A percentile compares a stretch with the other conserved stretches of the same genome.
Conservation (phyloP, 331 rosid species). For the Erythrophleum ivorense region DNA sequence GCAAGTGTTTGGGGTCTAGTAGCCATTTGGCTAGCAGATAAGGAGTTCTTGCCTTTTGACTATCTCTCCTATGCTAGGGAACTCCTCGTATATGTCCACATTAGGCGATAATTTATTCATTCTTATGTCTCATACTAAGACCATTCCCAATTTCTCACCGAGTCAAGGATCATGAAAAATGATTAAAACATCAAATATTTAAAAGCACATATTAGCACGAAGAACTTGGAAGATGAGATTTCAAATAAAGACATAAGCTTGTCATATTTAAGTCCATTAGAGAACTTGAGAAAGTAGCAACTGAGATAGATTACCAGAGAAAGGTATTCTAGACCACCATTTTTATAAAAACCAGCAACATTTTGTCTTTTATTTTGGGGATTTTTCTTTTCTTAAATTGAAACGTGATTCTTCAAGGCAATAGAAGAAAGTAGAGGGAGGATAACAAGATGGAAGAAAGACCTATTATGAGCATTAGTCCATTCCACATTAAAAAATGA, state of each 20-base stretch:
- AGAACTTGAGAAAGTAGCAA: conserved; percentile 63
- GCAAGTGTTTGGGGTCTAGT: conserved; percentile 79
- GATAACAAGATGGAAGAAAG: conserved; percentile 49
- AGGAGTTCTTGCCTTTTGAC: conserved; percentile 73
- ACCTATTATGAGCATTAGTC: no score
- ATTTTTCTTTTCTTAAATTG: not conserved
- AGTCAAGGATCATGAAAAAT: conserved; percentile 24
- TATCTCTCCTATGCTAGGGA: conserved; percentile 68
- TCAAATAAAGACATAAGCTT: conserved; percentile 51
- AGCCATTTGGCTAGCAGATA: conserved; percentile 79
- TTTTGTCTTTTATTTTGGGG: not conserved
- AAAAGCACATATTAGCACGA: conserved; percentile 46
- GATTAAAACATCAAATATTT: conserved; percentile 23
- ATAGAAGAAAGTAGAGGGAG: conserved; percentile 51
- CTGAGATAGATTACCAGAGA: conserved; percentile 51
- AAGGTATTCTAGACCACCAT: conserved; percentile 45
- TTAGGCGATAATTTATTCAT: conserved; percentile 6
- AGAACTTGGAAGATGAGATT: conserved; percentile 51
- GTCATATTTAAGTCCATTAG: conserved; percentile 56
- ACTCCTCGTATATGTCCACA: conserved; percentile 53
- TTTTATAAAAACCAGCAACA: not conserved
- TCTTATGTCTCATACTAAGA: not conserved
- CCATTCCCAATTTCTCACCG: not conserved
- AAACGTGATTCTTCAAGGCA: conserved; percentile 49
- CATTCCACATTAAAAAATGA: no score